These are phyloP conservation scores for Leishmania tropica DNA, from an alignment of 208 protist genomes.

Conservation along the genomic window DNA sequence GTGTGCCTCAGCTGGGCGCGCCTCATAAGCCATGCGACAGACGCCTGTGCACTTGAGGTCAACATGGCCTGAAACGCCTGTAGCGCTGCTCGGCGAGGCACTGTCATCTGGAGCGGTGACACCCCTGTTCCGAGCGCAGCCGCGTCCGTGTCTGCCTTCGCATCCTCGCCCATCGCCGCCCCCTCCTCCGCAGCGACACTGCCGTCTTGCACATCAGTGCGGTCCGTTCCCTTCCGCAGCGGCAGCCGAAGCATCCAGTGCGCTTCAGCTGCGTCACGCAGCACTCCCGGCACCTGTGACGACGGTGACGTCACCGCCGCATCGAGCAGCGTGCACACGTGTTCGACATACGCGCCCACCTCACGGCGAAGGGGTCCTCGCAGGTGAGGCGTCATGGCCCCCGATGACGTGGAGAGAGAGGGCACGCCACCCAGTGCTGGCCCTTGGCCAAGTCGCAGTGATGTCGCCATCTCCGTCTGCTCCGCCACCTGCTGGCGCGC, in stretches of 20 bases:
- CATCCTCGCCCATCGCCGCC: not conserved
- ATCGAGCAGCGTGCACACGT: not conserved
- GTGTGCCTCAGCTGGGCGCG: conserved; percentile 11
- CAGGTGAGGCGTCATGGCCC: not conserved
- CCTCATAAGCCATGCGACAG: conserved; percentile 17
- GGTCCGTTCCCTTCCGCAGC: not conserved
- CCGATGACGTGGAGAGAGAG: not conserved
- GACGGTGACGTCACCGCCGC: conserved; percentile 8
- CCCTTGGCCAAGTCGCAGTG: not conserved
- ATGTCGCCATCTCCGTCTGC: not conserved
- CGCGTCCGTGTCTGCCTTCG: not conserved
- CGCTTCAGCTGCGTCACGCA: conserved; percentile 50
- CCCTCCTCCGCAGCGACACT: not conserved
- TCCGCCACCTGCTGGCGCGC: conserved; percentile 17
- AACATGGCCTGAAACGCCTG: conserved; percentile 12
- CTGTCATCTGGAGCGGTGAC: not conserved
- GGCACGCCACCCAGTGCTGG: not conserved
- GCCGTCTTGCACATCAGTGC: not conserved
- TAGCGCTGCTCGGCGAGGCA: conserved; percentile 1
- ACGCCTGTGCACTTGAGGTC: not conserved
- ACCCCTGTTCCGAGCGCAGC: not conserved
- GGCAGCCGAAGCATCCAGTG: conserved; percentile 55
- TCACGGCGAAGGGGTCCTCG: conserved; percentile 5
- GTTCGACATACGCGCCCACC: conserved; percentile 11
- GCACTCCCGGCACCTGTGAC: conserved; percentile 33